Evolutionary conservation across 2,329 filamentous ascomycete species (phyloP), one percentile per base, ranked within the genome.

Genomic region (Tolypocladium amazonense): DNA sequence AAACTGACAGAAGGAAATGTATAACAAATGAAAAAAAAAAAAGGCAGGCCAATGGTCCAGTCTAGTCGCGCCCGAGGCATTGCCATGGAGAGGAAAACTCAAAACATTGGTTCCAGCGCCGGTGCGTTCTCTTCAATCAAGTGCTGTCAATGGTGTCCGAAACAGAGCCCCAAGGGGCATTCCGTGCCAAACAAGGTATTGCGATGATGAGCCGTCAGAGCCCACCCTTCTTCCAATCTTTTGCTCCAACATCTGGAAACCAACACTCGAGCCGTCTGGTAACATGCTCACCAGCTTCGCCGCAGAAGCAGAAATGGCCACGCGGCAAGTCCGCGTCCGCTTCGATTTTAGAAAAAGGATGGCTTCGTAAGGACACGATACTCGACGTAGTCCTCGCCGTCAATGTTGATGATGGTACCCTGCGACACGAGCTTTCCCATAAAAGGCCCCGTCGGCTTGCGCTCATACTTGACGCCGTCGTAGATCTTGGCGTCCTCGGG

Each of bases 311-410:
- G 14, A 15, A 20, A 30, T 8, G 25, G 12, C 45, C 25, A 15
- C 25, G 20, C n/a, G 43, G 43, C 23, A 47, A 25, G n/a, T 25
- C n/a, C 12, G n/a, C 25, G 15, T 23, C 35, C 54, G 47, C 25
- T 33, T 43, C 12, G 23, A 12, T n/a, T n/a, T 7, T 59, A 85
- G 63, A 84, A 86, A 66, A 87, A 87, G 0, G 77, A 80, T 0
- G 83, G 83, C 71, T 85, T 87, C 1, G 81, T 86, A 33, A 88
- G 77, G 1, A 88, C 82, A 2, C 84, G 79, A 63, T 87, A 87
- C 68, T 87, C 85, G 39, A 88, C 83, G 62, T 84, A 88, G 63
- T 87, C 85, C 67, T 87, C 84, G 27, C 84, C 85, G 61, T 87
- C 83, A 61, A 88, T 87, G 56, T 75, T 85, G 65, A 87, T 79